Evolutionary conservation across 805 yeast genomes (phyloP).

Genomic region (Kluyveromyces dobzhanskii): DNA sequence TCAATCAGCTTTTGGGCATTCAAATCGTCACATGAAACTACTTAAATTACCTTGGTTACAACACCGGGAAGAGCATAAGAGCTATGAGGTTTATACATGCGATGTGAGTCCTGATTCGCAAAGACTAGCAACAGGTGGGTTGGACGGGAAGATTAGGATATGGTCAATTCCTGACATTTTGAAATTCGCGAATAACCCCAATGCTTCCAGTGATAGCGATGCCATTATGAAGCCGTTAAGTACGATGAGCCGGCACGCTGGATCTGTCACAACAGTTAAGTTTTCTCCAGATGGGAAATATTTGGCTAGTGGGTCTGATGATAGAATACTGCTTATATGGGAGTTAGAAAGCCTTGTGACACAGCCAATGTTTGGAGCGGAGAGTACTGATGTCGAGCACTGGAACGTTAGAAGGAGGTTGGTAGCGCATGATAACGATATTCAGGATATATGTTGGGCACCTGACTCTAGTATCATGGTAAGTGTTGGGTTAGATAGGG

Average conservation of each 20-base stretch:
- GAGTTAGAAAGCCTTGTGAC: conserved; percentile 65
- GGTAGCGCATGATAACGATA: conserved; percentile 96
- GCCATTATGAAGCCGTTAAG: conserved; percentile 51
- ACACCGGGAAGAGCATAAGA: conserved; percentile 68
- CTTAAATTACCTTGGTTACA: conserved; percentile 66
- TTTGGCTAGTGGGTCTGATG: conserved; percentile 93
- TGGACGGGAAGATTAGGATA: conserved; percentile 84
- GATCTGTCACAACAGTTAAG: conserved; percentile 89
- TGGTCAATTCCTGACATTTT: conserved; percentile 65
- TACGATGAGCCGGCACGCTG: conserved; percentile 91
- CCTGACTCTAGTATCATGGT: conserved; percentile 88
- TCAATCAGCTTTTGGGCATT: too few relatives aligned
- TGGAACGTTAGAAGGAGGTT: conserved; percentile 91
- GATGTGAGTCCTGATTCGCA: conserved; percentile 75
- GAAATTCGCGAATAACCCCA: conserved; percentile 28
- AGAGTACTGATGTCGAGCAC: conserved; percentile 67
- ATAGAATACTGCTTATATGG: conserved; percentile 85
- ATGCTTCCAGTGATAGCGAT: conserved; percentile 12
- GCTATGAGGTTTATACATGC: conserved; percentile 78
- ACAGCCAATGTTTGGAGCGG: conserved; percentile 55
- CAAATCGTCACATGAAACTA: too few relatives aligned
- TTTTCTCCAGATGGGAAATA: conserved; percentile 90
- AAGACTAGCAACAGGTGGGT: conserved; percentile 87
- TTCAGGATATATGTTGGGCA: conserved; percentile 97
- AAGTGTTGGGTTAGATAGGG: conserved; percentile 89